Evolutionary conservation across 192 early-diverging fungal species (phyloP), one percentile per base, ranked within the genome.

Genomic region (Backusella luteola): DNA sequence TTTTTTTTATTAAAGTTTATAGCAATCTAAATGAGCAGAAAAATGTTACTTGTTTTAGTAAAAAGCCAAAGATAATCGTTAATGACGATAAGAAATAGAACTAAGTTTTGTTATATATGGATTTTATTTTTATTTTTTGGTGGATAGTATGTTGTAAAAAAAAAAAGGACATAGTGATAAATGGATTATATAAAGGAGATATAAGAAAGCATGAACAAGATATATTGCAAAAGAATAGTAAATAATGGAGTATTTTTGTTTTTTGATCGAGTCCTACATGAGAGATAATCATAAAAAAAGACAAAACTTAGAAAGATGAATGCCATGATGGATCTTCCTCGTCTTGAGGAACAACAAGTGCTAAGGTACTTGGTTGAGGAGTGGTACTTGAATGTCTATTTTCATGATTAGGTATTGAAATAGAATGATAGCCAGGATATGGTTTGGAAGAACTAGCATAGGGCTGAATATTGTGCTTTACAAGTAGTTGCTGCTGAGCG

Each of bases 401-500:
- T 26, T 23, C 53, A 63, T 63, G 56, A 63, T 29, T 63, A 29
- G 23, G 56, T 29, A 63, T 63, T 26, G 56, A 63, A 63, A 63
- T 63, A 63, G 56, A 63, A 63, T 63, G 56, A 29, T 63, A 63
- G 23, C 56, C 26, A 26, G 56, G 56, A 53, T 53, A 53, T 53
- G 52, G n/a, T n/a, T 53, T 53, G 7, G 52, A 53, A 12, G 56
- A 63, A 12, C 56, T n/a, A 29, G 21, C 21, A 29, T 26, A 63
- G 0, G 49, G 52, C 12, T 11, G 41, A 34, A 66, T 66, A 36
- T 81, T 76, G n/a, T 81, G 76, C 49, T 78, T 70, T 26, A 68
- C 63, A 14, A 81, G 53, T 6, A 81, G 17, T 41, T 74, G 35
- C 66, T 81, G 80, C 26, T 81, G 80, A 39, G 53, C 34, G 14